Conservation (phyloP, 352 stramenopile species). For the Phytophthora lateralis region DNA sequence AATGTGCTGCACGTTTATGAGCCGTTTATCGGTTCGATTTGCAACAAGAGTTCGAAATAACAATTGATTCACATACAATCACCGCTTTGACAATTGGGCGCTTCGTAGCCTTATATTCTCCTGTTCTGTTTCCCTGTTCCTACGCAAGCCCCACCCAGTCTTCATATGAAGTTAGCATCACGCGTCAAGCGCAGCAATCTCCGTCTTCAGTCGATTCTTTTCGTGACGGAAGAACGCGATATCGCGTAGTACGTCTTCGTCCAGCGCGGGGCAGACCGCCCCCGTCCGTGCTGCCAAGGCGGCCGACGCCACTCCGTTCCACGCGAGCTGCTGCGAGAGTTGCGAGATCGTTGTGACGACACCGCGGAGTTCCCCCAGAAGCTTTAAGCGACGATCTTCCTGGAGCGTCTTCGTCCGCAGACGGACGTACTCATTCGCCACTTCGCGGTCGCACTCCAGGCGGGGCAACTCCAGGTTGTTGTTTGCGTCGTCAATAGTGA, state of each 20-base stretch:
- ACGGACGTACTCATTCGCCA: conserved; percentile 38
- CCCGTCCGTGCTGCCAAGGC: conserved; percentile 30
- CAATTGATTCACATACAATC: conserved; percentile 7
- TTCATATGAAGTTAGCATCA: conserved; percentile 9
- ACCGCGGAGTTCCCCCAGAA: conserved; percentile 42
- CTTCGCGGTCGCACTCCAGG: conserved; percentile 27
- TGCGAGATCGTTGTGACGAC: conserved; percentile 47
- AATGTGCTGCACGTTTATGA: conserved; percentile 24
- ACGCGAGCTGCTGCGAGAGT: conserved; percentile 40
- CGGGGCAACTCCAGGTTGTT: conserved; percentile 12
- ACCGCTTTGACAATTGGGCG: conserved; percentile 3
- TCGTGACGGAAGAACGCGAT: conserved; percentile 54
- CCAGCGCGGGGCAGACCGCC: conserved; percentile 13
- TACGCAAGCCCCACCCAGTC: conserved; percentile 3
- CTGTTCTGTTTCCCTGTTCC: conserved; percentile 6
- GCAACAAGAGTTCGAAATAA: not conserved
- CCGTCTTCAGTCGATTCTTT: conserved; percentile 43
- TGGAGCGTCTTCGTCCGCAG: conserved; percentile 33
- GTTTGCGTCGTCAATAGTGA: conserved; percentile 28
- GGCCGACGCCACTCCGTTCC: conserved; percentile 40
- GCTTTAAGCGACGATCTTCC: conserved; percentile 43
- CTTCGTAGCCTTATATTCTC: conserved; percentile 4
- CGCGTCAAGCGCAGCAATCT: conserved; percentile 31
- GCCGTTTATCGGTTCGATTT: conserved; percentile 13
- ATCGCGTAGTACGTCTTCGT: conserved; percentile 45